These are phyloP conservation scores for Mortierella sp. DNA, from an alignment of 371 early-diverging fungal genomes.

Conservation along the genomic window DNA sequence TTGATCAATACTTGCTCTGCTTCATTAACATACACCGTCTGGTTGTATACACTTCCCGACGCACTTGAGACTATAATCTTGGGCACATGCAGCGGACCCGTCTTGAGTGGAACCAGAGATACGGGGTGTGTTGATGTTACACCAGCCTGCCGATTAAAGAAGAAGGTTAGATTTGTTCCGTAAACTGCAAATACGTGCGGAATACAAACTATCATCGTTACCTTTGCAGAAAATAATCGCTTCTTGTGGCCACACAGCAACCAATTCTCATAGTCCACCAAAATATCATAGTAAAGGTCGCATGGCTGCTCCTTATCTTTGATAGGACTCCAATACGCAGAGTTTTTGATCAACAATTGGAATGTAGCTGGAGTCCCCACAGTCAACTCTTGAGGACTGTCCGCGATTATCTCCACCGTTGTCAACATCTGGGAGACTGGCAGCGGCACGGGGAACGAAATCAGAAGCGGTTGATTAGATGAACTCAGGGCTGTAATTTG, in stretches of 20 bases:
- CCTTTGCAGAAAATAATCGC: slow-evolving; percentile 71
- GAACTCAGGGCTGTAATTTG: slow-evolving; percentile 32
- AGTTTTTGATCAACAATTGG: slow-evolving; percentile 66
- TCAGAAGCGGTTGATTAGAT: slow-evolving; percentile 32
- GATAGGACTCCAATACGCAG: slow-evolving; percentile 66
- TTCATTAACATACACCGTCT: slow-evolving; percentile 72
- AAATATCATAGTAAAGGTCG: slow-evolving; percentile 74
- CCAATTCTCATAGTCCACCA: slow-evolving; percentile 80
- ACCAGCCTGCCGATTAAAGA: slow-evolving; percentile 59
- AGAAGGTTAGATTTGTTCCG: background rate
- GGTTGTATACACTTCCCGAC: slow-evolving; percentile 63
- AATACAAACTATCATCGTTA: slow-evolving; percentile 25
- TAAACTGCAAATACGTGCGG: background rate
- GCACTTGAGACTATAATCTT: slow-evolving; percentile 66
- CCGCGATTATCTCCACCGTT: slow-evolving; percentile 69
- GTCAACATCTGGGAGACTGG: slow-evolving; percentile 60
- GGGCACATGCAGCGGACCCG: slow-evolving; percentile 74
- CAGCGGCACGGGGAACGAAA: slow-evolving; percentile 64
- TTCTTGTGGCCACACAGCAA: slow-evolving; percentile 76
- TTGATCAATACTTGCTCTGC: slow-evolving; percentile 74
- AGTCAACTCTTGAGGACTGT: slow-evolving; percentile 58
- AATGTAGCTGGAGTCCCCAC: slow-evolving; percentile 72
- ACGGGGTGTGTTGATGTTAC: slow-evolving; percentile 66
- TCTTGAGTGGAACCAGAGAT: slow-evolving; percentile 73
- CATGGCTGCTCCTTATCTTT: slow-evolving; percentile 49